Evolutionary conservation across 139 green algal genomes (phyloP).

Genomic region (Pedinophyceae sp.): DNA sequence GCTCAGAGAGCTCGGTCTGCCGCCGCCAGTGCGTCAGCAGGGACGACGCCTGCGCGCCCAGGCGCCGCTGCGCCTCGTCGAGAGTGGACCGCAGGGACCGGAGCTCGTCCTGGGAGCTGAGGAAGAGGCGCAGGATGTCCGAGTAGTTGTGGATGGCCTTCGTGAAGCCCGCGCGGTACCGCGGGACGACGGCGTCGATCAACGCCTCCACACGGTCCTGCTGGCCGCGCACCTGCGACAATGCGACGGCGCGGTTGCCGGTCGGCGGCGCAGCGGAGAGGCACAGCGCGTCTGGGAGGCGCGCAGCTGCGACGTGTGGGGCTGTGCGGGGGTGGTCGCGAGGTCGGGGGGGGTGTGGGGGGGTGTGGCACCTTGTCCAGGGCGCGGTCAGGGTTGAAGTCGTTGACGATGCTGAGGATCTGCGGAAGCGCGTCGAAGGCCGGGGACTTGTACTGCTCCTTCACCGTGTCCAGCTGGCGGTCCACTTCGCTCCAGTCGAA

Average conservation of each 20-base stretch:
- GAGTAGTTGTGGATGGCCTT: not conserved
- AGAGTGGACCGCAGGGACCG: not conserved
- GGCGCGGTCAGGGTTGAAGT: not conserved
- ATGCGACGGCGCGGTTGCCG: too few species aligned
- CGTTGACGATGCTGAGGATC: not conserved
- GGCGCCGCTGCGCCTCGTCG: not conserved
- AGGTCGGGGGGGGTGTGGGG: too few species aligned
- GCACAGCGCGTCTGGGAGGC: too few species aligned
- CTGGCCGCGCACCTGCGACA: not conserved
- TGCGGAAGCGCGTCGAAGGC: not conserved
- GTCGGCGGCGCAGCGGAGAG: too few species aligned
- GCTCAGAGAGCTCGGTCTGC: too few species aligned
- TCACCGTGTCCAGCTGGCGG: not conserved
- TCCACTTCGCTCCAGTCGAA: not conserved
- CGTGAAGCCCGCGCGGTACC: not conserved
- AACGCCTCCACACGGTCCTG: not conserved
- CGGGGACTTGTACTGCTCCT: not conserved
- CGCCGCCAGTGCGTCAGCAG: not conserved
- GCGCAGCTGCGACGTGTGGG: too few species aligned
- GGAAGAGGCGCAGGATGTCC: not conserved
- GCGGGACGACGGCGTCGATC: not conserved
- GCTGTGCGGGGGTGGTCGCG: too few species aligned
- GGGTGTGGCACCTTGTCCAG: too few species aligned
- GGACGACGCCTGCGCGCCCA: not conserved
- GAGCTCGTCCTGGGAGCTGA: not conserved